phyloP scores from a whole-genome alignment of 345 rosid genomes.

The Excoecaria agallocha region DNA sequence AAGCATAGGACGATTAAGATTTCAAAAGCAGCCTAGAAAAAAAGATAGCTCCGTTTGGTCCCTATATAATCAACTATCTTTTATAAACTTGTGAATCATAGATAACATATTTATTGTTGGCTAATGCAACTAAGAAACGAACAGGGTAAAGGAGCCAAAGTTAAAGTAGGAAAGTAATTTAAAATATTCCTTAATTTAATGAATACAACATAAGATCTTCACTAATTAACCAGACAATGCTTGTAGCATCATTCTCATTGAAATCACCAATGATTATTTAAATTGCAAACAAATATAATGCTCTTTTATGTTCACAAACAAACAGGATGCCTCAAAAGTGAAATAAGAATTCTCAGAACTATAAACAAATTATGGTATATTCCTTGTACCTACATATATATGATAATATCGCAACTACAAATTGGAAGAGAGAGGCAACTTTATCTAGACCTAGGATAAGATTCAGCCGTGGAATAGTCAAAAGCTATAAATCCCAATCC shows the following conservation, averaged over 20 bases:
- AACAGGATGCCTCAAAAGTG: not conserved
- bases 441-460: conserved; percentile 75
- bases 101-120: not conserved
- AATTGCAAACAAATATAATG: not conserved
- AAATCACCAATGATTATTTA: not conserved
- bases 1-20: not conserved
- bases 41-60: too few relatives aligned
- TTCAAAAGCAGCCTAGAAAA: not conserved
- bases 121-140: not conserved
- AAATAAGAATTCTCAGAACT: too few relatives aligned
- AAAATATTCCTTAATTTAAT: not conserved
- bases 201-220: not conserved
- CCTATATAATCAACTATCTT: too few relatives aligned
- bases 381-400: too few relatives aligned
- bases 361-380: too few relatives aligned
- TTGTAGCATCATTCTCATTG: not conserved
- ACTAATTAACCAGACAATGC: not conserved
- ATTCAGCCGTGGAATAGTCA: conserved; percentile 59
- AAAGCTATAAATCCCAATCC: conserved; percentile 79
- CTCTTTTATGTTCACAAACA: not conserved
- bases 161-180: not conserved
- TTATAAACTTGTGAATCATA: not conserved
- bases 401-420: too few relatives aligned
- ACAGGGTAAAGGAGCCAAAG: not conserved
- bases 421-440: too few relatives aligned